Base-by-base conservation (phyloP, 306 rosid genomes). In the Leucaena leucocephala region DNA sequence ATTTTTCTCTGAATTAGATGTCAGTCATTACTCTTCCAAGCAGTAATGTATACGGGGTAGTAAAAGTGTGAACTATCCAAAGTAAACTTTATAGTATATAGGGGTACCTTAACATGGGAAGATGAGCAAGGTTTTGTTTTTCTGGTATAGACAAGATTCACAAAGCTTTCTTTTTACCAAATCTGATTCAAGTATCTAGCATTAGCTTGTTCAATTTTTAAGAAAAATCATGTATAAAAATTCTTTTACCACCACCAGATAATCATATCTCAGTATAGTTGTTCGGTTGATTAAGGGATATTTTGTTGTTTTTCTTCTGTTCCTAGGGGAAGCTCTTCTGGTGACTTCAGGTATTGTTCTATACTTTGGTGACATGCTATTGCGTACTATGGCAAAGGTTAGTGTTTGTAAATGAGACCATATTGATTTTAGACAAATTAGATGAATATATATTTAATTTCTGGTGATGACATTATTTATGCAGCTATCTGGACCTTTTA, bases 301-400 rank as follows among this genome's bases (percentile, higher is more conserved):
- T 43, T 72, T 72, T 75, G 63, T 80, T 61, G 40, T 61, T 61
- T 27, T 76, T 39, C 48, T 69, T 80, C 62, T 80, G 43, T 27
- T 82, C 66, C 27, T 82, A 95, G 98, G 99, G 79, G 99, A 95
- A 84, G 86, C 94, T 27, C 91, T 90, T 80, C 76, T 95, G 87
- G 91, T 90, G 80, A 84, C 97, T 71, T 84, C 91, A 4, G 99
- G 99, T 72, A 88, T 93, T 35, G 92, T 90, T 86, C 94, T 91
- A 70, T 93, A 95, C 87, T 91, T 93, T 86, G 93, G 99, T 61
- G 99, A 93, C 86, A 89, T 93, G 96, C 57, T 91, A 84, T 77
- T 88, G 63, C 88, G 86, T 74, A 87, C 98, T 68, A 82, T 84
- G 65, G 83, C 77, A 50, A 95, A 88, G 97, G 98, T 95, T 64